Conservation (phyloP, 176 grass and related monocot species). For the Bromus sterilis region DNA sequence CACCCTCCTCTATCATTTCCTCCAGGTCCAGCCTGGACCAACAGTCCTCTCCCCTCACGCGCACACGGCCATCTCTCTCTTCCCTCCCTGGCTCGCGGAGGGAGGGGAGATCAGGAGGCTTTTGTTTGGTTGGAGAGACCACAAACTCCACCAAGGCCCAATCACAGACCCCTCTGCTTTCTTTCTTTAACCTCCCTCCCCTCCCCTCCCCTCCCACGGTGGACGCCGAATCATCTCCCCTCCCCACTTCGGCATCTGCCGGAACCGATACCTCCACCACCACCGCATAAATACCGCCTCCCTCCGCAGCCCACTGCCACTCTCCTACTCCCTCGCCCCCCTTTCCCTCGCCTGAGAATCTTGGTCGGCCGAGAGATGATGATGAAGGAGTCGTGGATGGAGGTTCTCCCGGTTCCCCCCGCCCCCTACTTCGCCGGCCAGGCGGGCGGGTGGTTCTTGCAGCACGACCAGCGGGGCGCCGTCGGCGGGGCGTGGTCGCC, state of each 20-base stretch:
- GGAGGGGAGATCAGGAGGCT: slow-evolving; percentile 8
- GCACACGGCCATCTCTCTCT: not conserved
- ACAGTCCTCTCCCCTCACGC: not conserved
- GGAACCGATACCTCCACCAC: slow-evolving; percentile 6
- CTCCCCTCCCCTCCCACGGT: slow-evolving; percentile 40
- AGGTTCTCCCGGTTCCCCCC: slow-evolving; percentile 43
- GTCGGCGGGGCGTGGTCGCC: slow-evolving; percentile 43
- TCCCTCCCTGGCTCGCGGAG: not conserved
- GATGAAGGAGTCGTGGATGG: slow-evolving; percentile 77
- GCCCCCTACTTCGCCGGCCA: slow-evolving; percentile 44
- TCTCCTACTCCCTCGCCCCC: slow-evolving; percentile 1
- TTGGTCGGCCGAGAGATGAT: slow-evolving; percentile 11
- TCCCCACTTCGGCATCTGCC: slow-evolving; percentile 55
- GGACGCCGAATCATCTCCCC: slow-evolving; percentile 37
- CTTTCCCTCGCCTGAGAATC: not conserved
- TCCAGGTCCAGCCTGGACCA: slow-evolving; percentile 32
- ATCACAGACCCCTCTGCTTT: slow-evolving; percentile 19
- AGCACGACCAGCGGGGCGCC: slow-evolving; percentile 1
- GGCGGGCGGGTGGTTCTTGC: slow-evolving; percentile 26
- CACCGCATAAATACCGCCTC: slow-evolving; percentile 28
- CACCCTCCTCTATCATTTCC: slow-evolving; percentile 14
- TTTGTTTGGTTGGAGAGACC: slow-evolving; percentile 66
- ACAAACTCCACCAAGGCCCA: slow-evolving; percentile 55
- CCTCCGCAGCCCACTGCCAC: not conserved
- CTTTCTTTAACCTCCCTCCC: slow-evolving; percentile 18